phyloP scores from a whole-genome alignment of 495 filamentous ascomycete genomes.

The Hypoxylon fragiforme region DNA sequence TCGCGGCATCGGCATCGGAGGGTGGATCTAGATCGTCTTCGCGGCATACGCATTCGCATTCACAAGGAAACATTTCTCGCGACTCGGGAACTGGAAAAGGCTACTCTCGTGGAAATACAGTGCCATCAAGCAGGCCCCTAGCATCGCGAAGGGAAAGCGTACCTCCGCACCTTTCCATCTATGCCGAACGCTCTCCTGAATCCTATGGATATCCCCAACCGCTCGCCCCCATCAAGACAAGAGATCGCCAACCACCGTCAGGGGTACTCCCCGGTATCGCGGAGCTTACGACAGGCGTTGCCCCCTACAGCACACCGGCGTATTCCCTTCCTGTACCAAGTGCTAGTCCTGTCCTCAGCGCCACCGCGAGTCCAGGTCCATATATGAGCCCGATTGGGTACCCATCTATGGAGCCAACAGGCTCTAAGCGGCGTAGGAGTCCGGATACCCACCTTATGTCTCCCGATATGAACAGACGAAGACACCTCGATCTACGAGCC shows the following conservation, averaged over 20 bases:
- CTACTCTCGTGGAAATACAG: slow-evolving; percentile 37
- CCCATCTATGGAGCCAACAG: slow-evolving; percentile 34
- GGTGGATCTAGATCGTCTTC: slow-evolving; percentile 46
- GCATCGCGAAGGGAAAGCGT: slow-evolving; percentile 51
- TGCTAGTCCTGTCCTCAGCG: slow-evolving; percentile 42
- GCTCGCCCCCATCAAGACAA: slow-evolving; percentile 50
- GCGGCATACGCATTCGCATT: slow-evolving; percentile 50
- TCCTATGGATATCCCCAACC: slow-evolving; percentile 41
- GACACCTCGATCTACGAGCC: slow-evolving; percentile 42
- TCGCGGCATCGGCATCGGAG: slow-evolving; percentile 63
- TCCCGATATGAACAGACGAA: slow-evolving; percentile 49
- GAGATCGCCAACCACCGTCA: slow-evolving; percentile 30
- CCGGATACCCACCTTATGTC: slow-evolving; percentile 42
- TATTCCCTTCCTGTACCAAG: slow-evolving; percentile 48
- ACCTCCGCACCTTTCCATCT: slow-evolving; percentile 41
- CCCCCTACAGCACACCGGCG: slow-evolving; percentile 57
- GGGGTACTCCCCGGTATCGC: slow-evolving; percentile 55
- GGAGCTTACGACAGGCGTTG: slow-evolving; percentile 59
- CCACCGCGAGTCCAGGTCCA: slow-evolving; percentile 49
- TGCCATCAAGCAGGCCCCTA: slow-evolving; percentile 32
- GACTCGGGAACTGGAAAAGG: slow-evolving; percentile 40
- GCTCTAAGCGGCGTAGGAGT: slow-evolving; percentile 46
- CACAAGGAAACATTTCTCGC: slow-evolving; percentile 50
- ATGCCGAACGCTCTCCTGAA: slow-evolving; percentile 37
- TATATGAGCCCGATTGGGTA: slow-evolving; percentile 46